These are phyloP conservation scores for Ophiostoma himal-ulmi DNA, from an alignment of 2,329 filamentous ascomycete species.

Conservation along the genomic window DNA sequence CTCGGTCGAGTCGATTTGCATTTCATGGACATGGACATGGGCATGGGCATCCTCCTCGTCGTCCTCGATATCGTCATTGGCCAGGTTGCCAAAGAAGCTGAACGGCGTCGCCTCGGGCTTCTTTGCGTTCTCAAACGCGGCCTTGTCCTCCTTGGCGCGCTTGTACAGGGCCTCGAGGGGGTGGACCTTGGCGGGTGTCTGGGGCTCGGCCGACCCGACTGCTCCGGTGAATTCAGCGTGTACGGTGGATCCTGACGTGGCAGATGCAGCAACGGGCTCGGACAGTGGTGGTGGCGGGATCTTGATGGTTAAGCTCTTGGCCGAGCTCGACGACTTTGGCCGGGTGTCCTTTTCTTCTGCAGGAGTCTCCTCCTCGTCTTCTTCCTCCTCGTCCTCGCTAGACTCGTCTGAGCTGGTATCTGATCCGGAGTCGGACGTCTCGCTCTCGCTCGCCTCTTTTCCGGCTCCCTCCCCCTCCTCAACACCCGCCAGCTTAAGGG, in stretches of 20 bases:
- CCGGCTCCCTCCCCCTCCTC: background rate
- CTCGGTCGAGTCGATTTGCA: slow-evolving; percentile 31
- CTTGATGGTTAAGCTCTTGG: slow-evolving; percentile 49
- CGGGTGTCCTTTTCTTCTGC: slow-evolving; percentile 27
- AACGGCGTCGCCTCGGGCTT: slow-evolving; percentile 42
- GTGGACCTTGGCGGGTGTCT: slow-evolving; percentile 52
- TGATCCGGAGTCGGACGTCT: slow-evolving; percentile 23
- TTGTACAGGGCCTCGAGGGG: slow-evolving; percentile 93
- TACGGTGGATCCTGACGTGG: background rate
- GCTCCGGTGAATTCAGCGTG: too few species aligned
- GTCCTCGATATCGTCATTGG: slow-evolving; percentile 42
- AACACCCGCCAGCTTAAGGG: slow-evolving; percentile 13
- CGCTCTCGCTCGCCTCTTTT: slow-evolving; percentile 20
- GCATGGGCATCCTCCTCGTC: slow-evolving; percentile 32
- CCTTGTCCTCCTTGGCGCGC: slow-evolving; percentile 38
- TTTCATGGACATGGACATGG: slow-evolving; percentile 34
- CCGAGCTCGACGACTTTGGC: slow-evolving; percentile 47
- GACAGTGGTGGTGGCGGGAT: slow-evolving; percentile 40
- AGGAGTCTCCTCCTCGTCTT: slow-evolving; percentile 23
- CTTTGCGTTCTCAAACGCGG: slow-evolving; percentile 29
- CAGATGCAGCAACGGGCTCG: background rate
- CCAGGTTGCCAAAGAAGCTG: slow-evolving; percentile 66
- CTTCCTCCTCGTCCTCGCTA: slow-evolving; percentile 23
- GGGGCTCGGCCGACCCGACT: slow-evolving; percentile 26
- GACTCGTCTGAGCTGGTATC: slow-evolving; percentile 24